Evolutionary conservation across 163 green algal species (phyloP).

Genomic region (Chlamydomonas reinhardtii): DNA sequence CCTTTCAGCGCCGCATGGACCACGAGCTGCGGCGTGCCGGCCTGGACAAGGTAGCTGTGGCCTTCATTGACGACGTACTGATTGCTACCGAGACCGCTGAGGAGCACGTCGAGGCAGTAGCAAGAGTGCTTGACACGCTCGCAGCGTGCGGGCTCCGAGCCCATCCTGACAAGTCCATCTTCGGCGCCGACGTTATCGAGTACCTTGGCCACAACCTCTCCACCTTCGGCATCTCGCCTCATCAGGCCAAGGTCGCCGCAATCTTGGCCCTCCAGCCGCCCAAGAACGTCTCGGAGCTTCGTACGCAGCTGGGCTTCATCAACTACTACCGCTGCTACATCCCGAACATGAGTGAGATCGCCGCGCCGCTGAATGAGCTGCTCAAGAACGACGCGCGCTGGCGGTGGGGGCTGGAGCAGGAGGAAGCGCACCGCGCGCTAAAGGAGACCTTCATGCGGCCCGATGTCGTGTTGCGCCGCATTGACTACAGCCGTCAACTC

Average conservation of each 20-base stretch:
- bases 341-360: neutral
- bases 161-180: conserved; percentile 19
- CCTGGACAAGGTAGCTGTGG: conserved; percentile 2
- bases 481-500: conserved; percentile 28
- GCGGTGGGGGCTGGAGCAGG: neutral
- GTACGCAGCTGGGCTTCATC: neutral
- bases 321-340: conserved; percentile 38
- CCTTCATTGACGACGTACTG: conserved; percentile 59
- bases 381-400: neutral
- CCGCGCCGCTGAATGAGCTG: conserved; percentile 3
- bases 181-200: neutral
- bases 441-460: neutral
- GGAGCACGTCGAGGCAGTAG: conserved; percentile 44
- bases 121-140: neutral
- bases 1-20: conserved; percentile 55
- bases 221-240: neutral
- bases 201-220: conserved; percentile 23
- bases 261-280: neutral
- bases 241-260: conserved; percentile 5
- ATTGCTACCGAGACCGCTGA: conserved; percentile 27
- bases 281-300: conserved; percentile 8
- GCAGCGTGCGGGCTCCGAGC: neutral
- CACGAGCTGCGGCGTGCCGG: neutral
- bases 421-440: neutral
- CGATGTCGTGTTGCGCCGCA: neutral